Base-by-base conservation (phyloP, 805 yeast species). In the Clavispora asparagi region DNA sequence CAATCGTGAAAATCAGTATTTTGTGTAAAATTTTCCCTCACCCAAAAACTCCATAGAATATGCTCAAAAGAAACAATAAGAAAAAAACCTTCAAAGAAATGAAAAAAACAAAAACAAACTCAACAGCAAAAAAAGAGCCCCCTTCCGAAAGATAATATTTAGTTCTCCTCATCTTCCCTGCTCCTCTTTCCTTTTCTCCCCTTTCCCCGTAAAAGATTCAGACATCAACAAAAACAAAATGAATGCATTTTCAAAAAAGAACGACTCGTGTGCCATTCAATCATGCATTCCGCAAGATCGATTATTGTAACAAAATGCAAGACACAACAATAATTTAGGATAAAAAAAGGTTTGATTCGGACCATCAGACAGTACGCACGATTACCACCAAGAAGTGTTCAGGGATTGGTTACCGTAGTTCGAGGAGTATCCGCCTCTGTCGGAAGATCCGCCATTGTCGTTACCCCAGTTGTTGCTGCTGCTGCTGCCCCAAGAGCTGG, bases 351-450 rank as follows among this genome's bases (percentile, higher is more conserved):
- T 33, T 11, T 6, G 13, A 17, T 17, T 33, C n/a, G 37, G 4
- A 11, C 25, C 25, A 16, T 6, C 25, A 17, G 11, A n/a, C 7
- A 14, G 31, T 23, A 16, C 13, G 12, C 23, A 11, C 19, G 37
- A n/a, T 49, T 60, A 71, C 77, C 77, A 71, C 75, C 75, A 71
- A 26, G 74, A 70, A 55, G 63, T 59, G 54, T 58, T 54, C 39
- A 50, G 55, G 44, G 65, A 54, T 49, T 65, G 70, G 63, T 67
- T 67, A 35, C 72, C 73, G 54, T 66, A 68, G 52, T 52, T 53
- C 45, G 57, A 48, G 17, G 59, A 55, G 47, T 67, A 61, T 16
- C 62, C 64, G 39, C 66, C 50, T 47, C 54, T 48, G 32, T 62
- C 60, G 35, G 60, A 55, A 41, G 44, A 52, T 36, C 61, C 59